Conservation (phyloP, 169 alveolate genomes). For the Eimeria zaria region DNA sequence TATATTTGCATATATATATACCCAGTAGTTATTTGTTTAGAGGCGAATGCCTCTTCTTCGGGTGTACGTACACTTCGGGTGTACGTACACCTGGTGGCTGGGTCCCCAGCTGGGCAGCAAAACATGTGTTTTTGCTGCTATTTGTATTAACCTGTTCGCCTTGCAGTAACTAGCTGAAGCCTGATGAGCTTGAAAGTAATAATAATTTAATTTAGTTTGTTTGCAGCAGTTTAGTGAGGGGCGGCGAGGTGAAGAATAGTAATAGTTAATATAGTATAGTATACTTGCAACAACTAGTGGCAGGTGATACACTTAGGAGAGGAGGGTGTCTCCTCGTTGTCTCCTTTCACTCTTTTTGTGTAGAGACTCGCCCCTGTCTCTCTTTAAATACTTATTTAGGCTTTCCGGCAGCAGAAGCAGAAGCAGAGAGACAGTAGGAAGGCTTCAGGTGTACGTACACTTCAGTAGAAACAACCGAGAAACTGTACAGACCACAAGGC, state of each 20-base stretch:
- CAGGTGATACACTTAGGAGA: too few relatives aligned
- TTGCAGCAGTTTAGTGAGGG: too few relatives aligned
- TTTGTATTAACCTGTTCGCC: not conserved
- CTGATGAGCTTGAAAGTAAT: too few relatives aligned
- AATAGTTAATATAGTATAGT: too few relatives aligned
- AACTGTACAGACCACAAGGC: not conserved
- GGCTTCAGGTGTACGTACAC: not conserved
- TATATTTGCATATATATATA: not conserved
- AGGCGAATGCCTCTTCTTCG: not conserved
- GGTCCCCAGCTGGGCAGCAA: not conserved
- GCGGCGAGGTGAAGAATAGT: too few relatives aligned
- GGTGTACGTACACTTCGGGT: not conserved
- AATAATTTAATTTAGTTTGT: too few relatives aligned
- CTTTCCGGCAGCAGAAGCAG: not conserved
- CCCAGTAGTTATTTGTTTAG: not conserved
- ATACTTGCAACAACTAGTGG: too few relatives aligned
- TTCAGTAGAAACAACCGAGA: not conserved
- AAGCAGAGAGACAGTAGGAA: not conserved
- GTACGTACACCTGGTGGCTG: not conserved
- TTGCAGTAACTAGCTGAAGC: too few relatives aligned
- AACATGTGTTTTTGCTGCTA: not conserved
- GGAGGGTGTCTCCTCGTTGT: too few relatives aligned
- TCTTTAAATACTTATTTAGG: not conserved
- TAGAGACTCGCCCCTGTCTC: too few relatives aligned
- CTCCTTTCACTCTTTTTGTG: too few relatives aligned